phyloP scores from a whole-genome alignment of 179 eudicot genomes.

The Beta lomatogona region DNA sequence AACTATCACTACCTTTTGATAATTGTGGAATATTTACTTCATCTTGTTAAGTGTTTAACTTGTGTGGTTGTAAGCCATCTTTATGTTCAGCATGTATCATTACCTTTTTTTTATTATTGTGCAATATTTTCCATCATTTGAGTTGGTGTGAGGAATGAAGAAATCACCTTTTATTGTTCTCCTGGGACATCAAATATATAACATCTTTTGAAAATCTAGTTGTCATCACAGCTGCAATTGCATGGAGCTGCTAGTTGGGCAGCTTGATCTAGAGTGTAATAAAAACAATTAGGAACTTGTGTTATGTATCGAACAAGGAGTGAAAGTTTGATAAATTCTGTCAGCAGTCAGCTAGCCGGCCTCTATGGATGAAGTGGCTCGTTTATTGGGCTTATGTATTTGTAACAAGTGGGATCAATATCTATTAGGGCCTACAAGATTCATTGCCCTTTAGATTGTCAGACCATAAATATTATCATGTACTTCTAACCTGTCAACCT shows the following conservation, averaged over 20 bases:
- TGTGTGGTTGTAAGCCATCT: background rate
- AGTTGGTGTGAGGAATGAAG: background rate
- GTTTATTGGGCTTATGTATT: background rate
- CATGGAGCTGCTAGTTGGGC: background rate
- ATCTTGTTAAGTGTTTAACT: background rate
- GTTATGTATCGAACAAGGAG: background rate
- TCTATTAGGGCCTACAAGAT: background rate
- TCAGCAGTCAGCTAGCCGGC: background rate
- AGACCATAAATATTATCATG: background rate
- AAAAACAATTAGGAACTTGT: background rate
- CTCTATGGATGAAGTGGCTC: background rate
- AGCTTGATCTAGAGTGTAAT: background rate
- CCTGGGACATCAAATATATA: background rate
- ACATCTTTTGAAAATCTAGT: background rate
- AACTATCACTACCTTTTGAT: too few relatives aligned
- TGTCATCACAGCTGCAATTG: background rate
- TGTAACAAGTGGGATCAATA: background rate
- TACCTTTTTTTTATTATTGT: background rate
- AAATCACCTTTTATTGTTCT: background rate
- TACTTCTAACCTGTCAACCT: background rate
- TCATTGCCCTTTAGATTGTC: too few relatives aligned
- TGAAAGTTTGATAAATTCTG: background rate
- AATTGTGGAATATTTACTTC: background rate
- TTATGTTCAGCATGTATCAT: background rate
- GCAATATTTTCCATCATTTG: background rate